Base-by-base conservation (phyloP, 2,329 filamentous ascomycete genomes). In the Trichoderma sp. region DNA sequence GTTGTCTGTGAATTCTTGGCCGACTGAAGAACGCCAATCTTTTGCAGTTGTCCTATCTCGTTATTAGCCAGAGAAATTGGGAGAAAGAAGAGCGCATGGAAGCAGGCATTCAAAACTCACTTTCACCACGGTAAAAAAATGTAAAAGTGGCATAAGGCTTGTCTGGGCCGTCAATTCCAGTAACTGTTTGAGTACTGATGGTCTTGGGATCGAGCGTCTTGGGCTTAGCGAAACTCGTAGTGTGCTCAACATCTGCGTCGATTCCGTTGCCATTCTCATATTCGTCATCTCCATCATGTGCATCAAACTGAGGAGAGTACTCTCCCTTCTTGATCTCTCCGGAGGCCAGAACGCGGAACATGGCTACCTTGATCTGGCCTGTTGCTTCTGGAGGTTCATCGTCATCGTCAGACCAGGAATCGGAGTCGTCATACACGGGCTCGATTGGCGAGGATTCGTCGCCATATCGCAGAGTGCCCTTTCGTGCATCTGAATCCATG, bases 171-270 rank as follows among this genome's bases (percentile, higher is more conserved):
- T 99, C 96, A 72, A 98, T 97, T 21, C 95, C 96, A 10, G 96
- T 98, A n/a, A 99, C 96, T 0, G 96, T 99, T 81, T 99, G 96
- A 3, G 96, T 99, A 77, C 94, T 98, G 77, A 99, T 99, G 2
- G 93, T 94, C 82, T 97, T 97, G 0, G 95, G 95, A 81, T 98
- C 96, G 65, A 97, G 85, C 1, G 93, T 92, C 85, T 97, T 98
- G 16, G 94, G 95, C 82, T 97, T 97, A 11, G 95, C 95, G 80
- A 98, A 98, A 78, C 94, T 97, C 8, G 96, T 98, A 2, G 96
- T 98, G 79, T 99, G 96, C 81, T 98, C 96, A 68, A 97, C 88
- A 76, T 97, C 93, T 52, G 89, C 91, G 74, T 94, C 92, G 70
- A 92, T 88, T 62, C 84, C 87, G 7, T 83, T 85, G 33, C 83